Base-by-base conservation (phyloP, 768 basidiomycete species). In the Boletales sp. region DNA sequence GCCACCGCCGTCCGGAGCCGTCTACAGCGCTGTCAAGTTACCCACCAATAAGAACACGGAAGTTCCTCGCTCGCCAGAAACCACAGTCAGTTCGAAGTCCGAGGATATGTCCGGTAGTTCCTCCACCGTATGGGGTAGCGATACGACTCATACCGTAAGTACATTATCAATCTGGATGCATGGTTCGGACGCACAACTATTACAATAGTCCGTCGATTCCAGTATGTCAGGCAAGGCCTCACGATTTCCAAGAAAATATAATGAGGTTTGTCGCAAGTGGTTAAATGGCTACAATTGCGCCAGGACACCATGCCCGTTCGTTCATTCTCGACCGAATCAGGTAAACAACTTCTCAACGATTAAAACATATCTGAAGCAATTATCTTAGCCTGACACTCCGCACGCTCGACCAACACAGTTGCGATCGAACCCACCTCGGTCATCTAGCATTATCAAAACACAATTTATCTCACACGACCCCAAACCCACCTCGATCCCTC, bases 111-210 rank as follows among this genome's bases (percentile, higher is more conserved):
- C 52, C 4, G 51, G 55, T 0, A 29, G 30, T 0, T 63, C 60
- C 7, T 62, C 47, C 2, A 31, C 43, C 9, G 24, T 11, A 3
- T 39, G 32, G 35, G 10, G 17, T 8, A 59, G 60, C 9, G 55
- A 60, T 31, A 64, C 63, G 2, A 51, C 63, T 2, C 55, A 50
- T 38, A 64, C 58, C 9, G 62, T 64, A 49, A 24, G 58, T 38
- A 14, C 9, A 4, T 15, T 7, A 18, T 40, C 8, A 0, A 2
- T 7, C 1, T 13, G 10, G 3, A 14, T 13, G 8, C 12, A 13
- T 42, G 3, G 24, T 42, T 39, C 40, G 50, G 19, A 63, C 21
- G 8, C 5, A 15, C 30, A 19, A 24, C 4, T 18, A 17, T 18
- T 18, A 1, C 8, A 4, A 17, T n/a, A 64, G 63, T 65, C 63